Base-by-base conservation (phyloP, 2,329 filamentous ascomycete genomes). In the Pseudocercospora eumusae region DNA sequence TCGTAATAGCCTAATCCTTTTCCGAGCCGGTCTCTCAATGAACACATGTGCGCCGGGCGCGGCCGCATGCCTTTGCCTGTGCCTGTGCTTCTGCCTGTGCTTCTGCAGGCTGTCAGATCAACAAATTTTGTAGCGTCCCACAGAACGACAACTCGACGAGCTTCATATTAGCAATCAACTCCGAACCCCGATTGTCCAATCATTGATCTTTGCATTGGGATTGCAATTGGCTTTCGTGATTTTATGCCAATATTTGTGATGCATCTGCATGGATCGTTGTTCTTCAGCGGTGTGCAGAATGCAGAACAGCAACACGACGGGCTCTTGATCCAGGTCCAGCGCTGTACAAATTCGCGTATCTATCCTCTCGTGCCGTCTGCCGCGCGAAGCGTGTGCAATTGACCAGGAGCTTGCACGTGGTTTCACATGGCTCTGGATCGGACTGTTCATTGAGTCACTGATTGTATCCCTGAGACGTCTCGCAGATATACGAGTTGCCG, bases 281-380 rank as follows among this genome's bases (percentile, higher is more conserved):
- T 52, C 4, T 28, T 27, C 47, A 28, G 47, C 23, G 25, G 47
- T 52, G 47, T 52, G 47, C 47, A 52, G 25, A 28, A 31, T 52
- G 47, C 47, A 52, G 47, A 18, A 52, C 4, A 40, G n/a, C n/a
- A 18, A n/a, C 36, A 40, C 15, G 1, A n/a, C 8, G 36, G 1
- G 36, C 36, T 40, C n/a, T n/a, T 18, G 36, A 18, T 3, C 36
- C 15, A 40, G 36, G 36, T 40, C 36, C 36, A 40, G 36, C 36
- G 15, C 36, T 40, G 36, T 18, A 18, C 36, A 7, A 1, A 8
- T 40, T 40, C n/a, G 36, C 36, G 36, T 18, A 40, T n/a, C n/a
- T 40, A 18, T 18, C 13, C 15, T 18, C 7, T 40, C 36, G 36
- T 40, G 36, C 36, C 36, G n/a, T 40, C 15, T 36, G 33, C 33